These are phyloP conservation scores for Kwoniella botswanensis DNA, from an alignment of 768 basidiomycete species.

Conservation along the genomic window DNA sequence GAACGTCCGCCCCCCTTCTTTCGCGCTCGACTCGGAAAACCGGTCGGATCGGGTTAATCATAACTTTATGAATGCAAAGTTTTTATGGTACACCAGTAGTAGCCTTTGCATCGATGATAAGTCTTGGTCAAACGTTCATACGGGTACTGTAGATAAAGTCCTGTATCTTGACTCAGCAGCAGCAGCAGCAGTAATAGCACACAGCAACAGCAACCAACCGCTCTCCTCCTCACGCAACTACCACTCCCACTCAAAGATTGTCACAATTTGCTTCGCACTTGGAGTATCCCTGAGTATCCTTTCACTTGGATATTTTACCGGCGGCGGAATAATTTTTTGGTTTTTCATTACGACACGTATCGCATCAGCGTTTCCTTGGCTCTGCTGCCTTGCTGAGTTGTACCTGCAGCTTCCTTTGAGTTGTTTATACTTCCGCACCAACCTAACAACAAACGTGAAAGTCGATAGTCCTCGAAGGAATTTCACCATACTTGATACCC, in stretches of 20 bases:
- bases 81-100: not conserved
- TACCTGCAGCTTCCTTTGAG: not conserved
- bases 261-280: not conserved
- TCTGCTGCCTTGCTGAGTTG: not conserved
- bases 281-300: not conserved
- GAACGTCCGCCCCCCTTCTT: not conserved
- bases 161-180: not conserved
- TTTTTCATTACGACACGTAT: not conserved
- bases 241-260: not conserved
- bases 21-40: not conserved
- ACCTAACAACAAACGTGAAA: too few relatives aligned
- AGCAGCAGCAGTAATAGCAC: not conserved
- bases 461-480: not conserved
- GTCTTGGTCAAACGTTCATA: too few relatives aligned
- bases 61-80: conserved; percentile 3
- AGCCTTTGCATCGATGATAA: not conserved
- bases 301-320: conserved; percentile 3
- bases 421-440: not conserved
- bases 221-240: not conserved
- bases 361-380: not conserved
- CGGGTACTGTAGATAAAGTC: too few relatives aligned
- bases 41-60: conserved; percentile 5
- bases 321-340: conserved; percentile 1
- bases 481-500: not conserved
- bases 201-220: not conserved